These are phyloP conservation scores for Penicillium desertorum DNA, from an alignment of 495 filamentous ascomycete genomes.

Conservation along the genomic window DNA sequence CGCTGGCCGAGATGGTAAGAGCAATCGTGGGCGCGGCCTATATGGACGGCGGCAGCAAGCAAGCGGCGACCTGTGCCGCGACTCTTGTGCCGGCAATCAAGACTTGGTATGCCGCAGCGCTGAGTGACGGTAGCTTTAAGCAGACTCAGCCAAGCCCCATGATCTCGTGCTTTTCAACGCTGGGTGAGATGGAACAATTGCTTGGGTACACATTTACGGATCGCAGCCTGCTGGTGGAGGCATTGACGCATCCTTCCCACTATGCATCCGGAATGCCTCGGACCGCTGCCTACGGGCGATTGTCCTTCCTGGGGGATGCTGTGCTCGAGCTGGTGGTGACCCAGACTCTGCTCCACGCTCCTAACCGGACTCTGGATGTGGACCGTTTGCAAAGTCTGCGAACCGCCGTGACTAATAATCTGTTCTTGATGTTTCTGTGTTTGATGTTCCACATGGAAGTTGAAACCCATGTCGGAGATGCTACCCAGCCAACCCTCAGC, in stretches of 20 bases:
- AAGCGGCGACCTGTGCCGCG: not conserved
- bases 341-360: not conserved
- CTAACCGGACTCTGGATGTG: not conserved
- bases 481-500: not conserved
- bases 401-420: slow-evolving; percentile 8
- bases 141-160: slow-evolving; percentile 1
- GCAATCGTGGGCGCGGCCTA: slow-evolving; percentile 8
- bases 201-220: slow-evolving; percentile 12
- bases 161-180: not conserved
- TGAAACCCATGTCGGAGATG: not conserved
- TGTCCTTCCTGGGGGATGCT: slow-evolving; percentile 6
- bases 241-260: slow-evolving; percentile 12
- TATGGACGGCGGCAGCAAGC: not conserved
- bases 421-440: slow-evolving; percentile 6
- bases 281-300: slow-evolving; percentile 4
- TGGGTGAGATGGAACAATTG: slow-evolving; percentile 1
- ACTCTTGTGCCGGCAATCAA: slow-evolving; percentile 8
- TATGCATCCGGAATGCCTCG: not conserved
- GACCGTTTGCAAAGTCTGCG: slow-evolving; percentile 5
- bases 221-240: slow-evolving; percentile 5
- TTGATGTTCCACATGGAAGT: not conserved
- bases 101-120: not conserved
- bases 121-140: slow-evolving; percentile 1
- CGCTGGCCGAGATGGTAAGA: slow-evolving; percentile 9
- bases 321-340: slow-evolving; percentile 7